phyloP scores from a whole-genome alignment of 768 basidiomycete species.

The Lactarius hengduanensis region DNA sequence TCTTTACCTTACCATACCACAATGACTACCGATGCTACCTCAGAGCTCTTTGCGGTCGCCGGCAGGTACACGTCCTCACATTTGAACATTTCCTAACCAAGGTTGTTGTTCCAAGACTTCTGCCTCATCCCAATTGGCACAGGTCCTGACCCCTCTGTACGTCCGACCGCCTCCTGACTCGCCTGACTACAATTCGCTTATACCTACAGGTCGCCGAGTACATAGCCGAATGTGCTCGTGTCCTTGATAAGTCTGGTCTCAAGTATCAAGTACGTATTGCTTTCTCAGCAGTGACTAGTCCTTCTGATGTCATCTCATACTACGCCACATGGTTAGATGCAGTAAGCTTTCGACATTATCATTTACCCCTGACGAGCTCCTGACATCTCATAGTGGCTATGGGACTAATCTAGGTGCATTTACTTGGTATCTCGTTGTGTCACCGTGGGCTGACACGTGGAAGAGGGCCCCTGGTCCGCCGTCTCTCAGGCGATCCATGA shows the following conservation, averaged over 20 bases:
- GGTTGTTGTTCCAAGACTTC: constrained; percentile 55
- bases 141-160: constrained; percentile 59
- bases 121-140: constrained; percentile 88
- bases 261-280: constrained; percentile 64
- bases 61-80: constrained; percentile 40
- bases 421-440: neutral
- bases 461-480: constrained; percentile 81
- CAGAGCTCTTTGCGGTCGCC: constrained; percentile 74
- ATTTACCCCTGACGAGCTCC: neutral
- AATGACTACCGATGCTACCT: constrained; percentile 34
- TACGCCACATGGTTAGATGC: constrained; percentile 48
- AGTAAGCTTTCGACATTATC: constrained; percentile 45
- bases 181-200: neutral
- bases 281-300: neutral
- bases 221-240: constrained; percentile 76
- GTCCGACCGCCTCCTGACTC: constrained; percentile 23
- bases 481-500: constrained; percentile 88
- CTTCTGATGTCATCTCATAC: neutral
- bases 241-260: constrained; percentile 81
- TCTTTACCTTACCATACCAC: neutral
- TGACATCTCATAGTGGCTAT: constrained; percentile 59
- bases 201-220: constrained; percentile 64
- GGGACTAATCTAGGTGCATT: constrained; percentile 81
- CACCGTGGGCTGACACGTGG: neutral
- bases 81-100: constrained; percentile 10